Conservation (phyloP, 345 rosid genomes). For the Salix suchowensis region DNA sequence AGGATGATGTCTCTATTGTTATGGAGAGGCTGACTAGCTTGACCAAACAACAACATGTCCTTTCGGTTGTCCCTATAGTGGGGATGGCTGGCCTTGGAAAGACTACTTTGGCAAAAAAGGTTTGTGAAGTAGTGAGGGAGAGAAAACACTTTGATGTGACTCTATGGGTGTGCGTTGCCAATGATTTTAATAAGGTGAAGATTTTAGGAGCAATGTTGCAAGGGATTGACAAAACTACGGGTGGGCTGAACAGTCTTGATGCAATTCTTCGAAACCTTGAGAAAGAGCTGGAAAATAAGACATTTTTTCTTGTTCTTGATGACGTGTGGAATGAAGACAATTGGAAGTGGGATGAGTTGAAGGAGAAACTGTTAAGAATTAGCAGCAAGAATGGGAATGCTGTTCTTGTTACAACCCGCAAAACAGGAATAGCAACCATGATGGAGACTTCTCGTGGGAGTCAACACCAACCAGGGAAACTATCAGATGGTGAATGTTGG, state of each 20-base stretch:
- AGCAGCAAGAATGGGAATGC: background rate
- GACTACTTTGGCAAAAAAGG: no score
- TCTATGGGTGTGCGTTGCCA: no score
- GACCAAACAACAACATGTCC: no score
- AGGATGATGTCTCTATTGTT: no score
- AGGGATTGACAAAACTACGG: no score
- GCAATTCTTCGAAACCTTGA: background rate
- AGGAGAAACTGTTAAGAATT: background rate
- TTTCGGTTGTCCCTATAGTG: no score
- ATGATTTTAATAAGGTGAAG: no score
- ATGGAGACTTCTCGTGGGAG: background rate
- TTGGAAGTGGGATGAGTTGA: slow-evolving; percentile 9
- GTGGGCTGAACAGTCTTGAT: background rate
- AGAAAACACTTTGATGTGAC: no score
- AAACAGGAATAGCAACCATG: background rate
- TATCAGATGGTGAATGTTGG: slow-evolving; percentile 13
- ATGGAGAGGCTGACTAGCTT: no score
- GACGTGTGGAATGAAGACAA: slow-evolving; percentile 17
- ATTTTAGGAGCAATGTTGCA: no score
- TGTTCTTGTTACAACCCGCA: slow-evolving; percentile 21
- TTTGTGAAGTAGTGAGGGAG: no score
- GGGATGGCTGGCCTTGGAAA: no score
- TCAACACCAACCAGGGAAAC: background rate
- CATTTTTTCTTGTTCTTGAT: slow-evolving; percentile 20
- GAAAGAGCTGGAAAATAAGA: slow-evolving; percentile 6